Evolutionary conservation across 2,329 filamentous ascomycete species (phyloP).

Genomic region (Apiospora sp.): DNA sequence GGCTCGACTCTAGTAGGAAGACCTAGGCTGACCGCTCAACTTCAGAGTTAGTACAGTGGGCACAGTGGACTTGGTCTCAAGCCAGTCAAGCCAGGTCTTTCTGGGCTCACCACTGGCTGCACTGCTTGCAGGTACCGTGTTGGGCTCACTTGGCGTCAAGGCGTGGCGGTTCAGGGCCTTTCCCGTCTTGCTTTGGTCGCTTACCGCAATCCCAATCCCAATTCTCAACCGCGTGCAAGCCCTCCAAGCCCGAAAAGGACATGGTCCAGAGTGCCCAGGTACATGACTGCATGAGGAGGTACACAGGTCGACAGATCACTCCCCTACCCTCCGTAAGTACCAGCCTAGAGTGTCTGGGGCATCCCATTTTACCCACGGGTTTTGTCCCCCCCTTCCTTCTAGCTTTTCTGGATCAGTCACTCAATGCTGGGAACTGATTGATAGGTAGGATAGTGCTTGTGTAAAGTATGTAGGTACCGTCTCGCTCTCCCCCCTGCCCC

Average conservation of each 20-base stretch:
- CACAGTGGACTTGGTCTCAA: slow-evolving; percentile 17
- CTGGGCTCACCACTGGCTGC: neutral
- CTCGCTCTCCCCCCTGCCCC: neutral
- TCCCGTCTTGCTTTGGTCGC: slow-evolving; percentile 9
- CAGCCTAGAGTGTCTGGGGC: neutral
- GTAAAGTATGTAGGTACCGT: slow-evolving; percentile 1
- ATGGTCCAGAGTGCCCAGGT: neutral
- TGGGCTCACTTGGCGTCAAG: slow-evolving; percentile 14
- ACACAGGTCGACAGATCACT: neutral
- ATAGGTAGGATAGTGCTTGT: neutral
- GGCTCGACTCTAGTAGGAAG: neutral
- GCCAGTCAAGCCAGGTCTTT: neutral
- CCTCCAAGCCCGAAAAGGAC: neutral
- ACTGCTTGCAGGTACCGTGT: slow-evolving; percentile 6
- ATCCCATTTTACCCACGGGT: neutral
- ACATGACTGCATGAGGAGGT: neutral
- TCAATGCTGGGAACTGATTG: neutral
- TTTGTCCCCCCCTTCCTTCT: neutral
- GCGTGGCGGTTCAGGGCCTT: slow-evolving; percentile 20
- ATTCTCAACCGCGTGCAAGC: neutral
- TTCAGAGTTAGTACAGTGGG: slow-evolving; percentile 20
- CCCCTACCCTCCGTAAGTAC: neutral
- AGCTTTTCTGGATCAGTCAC: slow-evolving; percentile 12
- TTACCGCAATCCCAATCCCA: slow-evolving; percentile 15
- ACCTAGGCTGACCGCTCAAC: slow-evolving; percentile 21